Evolutionary conservation across 2,329 filamentous ascomycete species (phyloP).

Genomic region (Elsinoe fawcettii): DNA sequence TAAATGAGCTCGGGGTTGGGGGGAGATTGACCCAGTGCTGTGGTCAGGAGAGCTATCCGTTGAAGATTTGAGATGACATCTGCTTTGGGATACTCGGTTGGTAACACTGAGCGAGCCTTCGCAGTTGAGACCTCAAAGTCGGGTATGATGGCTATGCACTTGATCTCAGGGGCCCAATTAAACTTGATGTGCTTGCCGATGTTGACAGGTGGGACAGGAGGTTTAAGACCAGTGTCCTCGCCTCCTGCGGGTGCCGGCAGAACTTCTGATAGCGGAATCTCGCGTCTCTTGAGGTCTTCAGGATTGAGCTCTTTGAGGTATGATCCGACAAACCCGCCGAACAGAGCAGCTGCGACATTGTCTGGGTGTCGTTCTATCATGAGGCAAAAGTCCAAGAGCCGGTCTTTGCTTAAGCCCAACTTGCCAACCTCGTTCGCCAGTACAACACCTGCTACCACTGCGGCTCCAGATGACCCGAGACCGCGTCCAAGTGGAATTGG

Average conservation of each 20-base stretch:
- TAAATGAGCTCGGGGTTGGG: slow-evolving; percentile 92
- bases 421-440: slow-evolving; percentile 82
- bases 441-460: slow-evolving; percentile 90
- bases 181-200: slow-evolving; percentile 98
- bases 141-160: slow-evolving; percentile 92
- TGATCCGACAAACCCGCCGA: slow-evolving; percentile 92
- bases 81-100: slow-evolving; percentile 65
- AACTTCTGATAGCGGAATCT: slow-evolving; percentile 91
- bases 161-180: slow-evolving; percentile 88
- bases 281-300: slow-evolving; percentile 79
- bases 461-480: slow-evolving; percentile 89
- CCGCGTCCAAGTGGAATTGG: slow-evolving; percentile 89
- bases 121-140: slow-evolving; percentile 95
- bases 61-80: slow-evolving; percentile 97
- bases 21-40: slow-evolving; percentile 79
- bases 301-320: slow-evolving; percentile 89
- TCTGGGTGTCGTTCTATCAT: slow-evolving; percentile 95
- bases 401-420: slow-evolving; percentile 66
- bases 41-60: slow-evolving; percentile 81
- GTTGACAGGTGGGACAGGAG: slow-evolving; percentile 79
- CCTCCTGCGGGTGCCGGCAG: slow-evolving; percentile 84
- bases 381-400: slow-evolving; percentile 89
- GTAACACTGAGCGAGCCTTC: slow-evolving; percentile 77
- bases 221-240: slow-evolving; percentile 76
- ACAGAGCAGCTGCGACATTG: slow-evolving; percentile 90